phyloP scores from a whole-genome alignment of 257 asterid species.

The Scutellaria baicalensis region DNA sequence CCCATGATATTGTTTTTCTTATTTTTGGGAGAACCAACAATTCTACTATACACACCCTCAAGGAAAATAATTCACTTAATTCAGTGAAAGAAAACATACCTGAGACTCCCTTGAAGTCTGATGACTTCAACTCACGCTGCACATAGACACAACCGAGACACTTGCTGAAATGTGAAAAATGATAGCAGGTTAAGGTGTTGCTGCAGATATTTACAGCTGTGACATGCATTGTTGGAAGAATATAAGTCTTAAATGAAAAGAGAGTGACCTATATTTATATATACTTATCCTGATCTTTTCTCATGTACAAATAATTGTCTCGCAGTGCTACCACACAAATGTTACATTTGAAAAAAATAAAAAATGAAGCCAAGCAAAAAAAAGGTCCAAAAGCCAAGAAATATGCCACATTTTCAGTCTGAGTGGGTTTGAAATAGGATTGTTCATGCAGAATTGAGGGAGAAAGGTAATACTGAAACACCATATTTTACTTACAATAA shows the following conservation, averaged over 20 bases:
- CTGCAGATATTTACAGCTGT: background rate
- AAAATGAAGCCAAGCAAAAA: background rate
- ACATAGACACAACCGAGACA: conserved; percentile 94
- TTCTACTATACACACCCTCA: background rate
- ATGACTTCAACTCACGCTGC: conserved; percentile 75
- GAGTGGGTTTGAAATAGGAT: background rate
- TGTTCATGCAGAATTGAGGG: conserved; percentile 1
- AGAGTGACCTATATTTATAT: background rate
- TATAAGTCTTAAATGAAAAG: background rate
- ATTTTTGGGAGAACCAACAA: background rate
- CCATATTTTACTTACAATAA: background rate
- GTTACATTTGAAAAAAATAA: background rate
- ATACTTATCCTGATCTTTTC: background rate
- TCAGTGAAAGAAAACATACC: conserved; percentile 34
- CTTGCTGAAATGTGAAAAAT: conserved; percentile 52
- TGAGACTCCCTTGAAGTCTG: conserved; percentile 85
- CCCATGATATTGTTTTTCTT: background rate
- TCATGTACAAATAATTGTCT: background rate
- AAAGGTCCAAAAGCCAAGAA: background rate
- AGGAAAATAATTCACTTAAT: background rate
- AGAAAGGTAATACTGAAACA: background rate
- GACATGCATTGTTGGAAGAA: background rate
- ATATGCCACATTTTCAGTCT: background rate
- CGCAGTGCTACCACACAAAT: background rate
- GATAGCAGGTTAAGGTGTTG: background rate